These are phyloP conservation scores for Stagonosporopsis chrysanthemi DNA, from an alignment of 2,329 filamentous ascomycete genomes.

Conservation along the genomic window DNA sequence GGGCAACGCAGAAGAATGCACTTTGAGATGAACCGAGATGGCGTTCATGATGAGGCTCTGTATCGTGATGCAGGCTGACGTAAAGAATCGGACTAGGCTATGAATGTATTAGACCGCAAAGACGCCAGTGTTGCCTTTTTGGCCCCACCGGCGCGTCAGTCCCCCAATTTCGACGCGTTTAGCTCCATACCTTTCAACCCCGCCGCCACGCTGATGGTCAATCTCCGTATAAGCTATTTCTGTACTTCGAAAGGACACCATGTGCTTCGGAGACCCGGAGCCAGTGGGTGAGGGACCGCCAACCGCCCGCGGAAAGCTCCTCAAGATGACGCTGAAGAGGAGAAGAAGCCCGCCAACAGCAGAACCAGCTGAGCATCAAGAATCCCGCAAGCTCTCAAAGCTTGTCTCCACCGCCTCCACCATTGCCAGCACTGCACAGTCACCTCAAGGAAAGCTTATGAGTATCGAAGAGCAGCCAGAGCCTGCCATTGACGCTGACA, in stretches of 20 bases:
- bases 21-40: conserved; percentile 10
- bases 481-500: neutral
- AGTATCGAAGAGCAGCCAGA: neutral
- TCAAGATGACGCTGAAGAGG: conserved; percentile 11
- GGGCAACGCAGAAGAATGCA: conserved; percentile 3
- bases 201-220: conserved; percentile 7
- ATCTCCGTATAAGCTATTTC: neutral
- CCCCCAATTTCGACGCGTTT: conserved; percentile 2
- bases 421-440: neutral
- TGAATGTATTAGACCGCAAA: conserved; percentile 14
- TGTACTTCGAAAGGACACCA: conserved; percentile 5
- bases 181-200: neutral
- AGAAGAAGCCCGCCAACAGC: conserved; percentile 2
- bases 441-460: neutral
- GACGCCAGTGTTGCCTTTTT: conserved; percentile 2
- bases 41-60: conserved; percentile 17
- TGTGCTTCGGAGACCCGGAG: conserved; percentile 11
- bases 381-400: conserved; percentile 9
- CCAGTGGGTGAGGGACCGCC: neutral
- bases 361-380: neutral
- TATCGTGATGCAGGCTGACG: conserved; percentile 28
- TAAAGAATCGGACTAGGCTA: conserved; percentile 24
- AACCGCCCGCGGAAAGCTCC: neutral
- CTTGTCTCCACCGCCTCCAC: conserved; percentile 6
- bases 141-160: conserved; percentile 26